These are phyloP conservation scores for Falciphora oryzae DNA, from an alignment of 2,329 filamentous ascomycete genomes.

Conservation along the genomic window DNA sequence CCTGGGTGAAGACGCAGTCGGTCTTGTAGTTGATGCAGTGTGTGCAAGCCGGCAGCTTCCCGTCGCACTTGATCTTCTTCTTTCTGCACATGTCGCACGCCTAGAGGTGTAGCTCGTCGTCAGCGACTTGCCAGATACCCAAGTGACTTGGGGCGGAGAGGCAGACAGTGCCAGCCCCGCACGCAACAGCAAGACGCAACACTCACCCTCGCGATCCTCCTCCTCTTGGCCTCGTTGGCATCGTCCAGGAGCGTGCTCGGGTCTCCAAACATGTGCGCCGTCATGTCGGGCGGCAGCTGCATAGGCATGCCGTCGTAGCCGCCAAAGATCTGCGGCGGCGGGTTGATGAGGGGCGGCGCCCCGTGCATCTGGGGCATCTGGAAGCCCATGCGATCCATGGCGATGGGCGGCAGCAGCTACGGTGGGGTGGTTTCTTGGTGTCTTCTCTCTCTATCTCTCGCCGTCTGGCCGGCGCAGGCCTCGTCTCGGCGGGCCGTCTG, in stretches of 20 bases:
- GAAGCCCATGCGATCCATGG: slow-evolving; percentile 51
- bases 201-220: slow-evolving; percentile 79
- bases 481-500: not conserved
- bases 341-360: slow-evolving; percentile 55
- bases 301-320: slow-evolving; percentile 54
- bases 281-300: slow-evolving; percentile 48
- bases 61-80: slow-evolving; percentile 97
- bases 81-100: slow-evolving; percentile 96
- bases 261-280: slow-evolving; percentile 52
- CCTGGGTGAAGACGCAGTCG: slow-evolving; percentile 93
- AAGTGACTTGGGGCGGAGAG: not conserved
- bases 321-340: slow-evolving; percentile 66
- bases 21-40: slow-evolving; percentile 99
- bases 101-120: slow-evolving; percentile 35
- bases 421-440: not conserved
- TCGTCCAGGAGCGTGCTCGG: slow-evolving; percentile 54
- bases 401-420: slow-evolving; percentile 4
- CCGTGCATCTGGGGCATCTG: slow-evolving; percentile 49
- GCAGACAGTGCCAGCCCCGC: too few species aligned
- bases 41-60: slow-evolving; percentile 88
- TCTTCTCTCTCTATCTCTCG: not conserved
- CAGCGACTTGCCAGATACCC: not conserved
- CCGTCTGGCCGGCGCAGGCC: not conserved
- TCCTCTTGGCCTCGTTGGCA: slow-evolving; percentile 76
- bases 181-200: not conserved